Evolutionary conservation across 2,329 filamentous ascomycete genomes (phyloP), one percentile per base, ranked within the genome.

Genomic region (Cryoendolithus antarcticus): DNA sequence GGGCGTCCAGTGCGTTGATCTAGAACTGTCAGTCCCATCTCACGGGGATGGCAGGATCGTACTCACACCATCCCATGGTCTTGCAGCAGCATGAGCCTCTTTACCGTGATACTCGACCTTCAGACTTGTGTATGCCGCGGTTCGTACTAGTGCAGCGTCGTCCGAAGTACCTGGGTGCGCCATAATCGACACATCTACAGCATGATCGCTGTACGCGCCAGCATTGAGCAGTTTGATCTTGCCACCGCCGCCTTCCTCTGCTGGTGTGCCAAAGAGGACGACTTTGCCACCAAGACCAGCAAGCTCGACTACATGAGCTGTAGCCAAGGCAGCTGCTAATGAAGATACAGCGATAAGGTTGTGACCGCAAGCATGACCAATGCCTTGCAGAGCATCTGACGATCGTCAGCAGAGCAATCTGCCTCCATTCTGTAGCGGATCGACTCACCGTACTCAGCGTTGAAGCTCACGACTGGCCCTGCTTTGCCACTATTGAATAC

Each of bases 111-210:
- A 77, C 10, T 68, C 66, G 0, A 69, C 70, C 12, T 62, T 63
- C 44, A 75, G 63, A 32, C 61, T 58, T 4, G 58, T 50, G 46
- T 69, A 74, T 4, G 72, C 72, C 3, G 69, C 65, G 1, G 72
- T 75, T 2, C 66, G 62, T 41, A 72, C 66, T 4, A 73, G 58
- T 0, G 70, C 66, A 8, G 59, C 61, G 41, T 72, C 65, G 4
- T 55, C 45, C 7, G 41, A 40, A 11, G 55, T 57, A 7, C 57
- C 55, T 3, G 61, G 60, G 41, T 63, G 61, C 3, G 59, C 52
- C 30, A 59, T 57, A 7, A 59, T 42, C 4, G 48, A 54, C 9
- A 59, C 44, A 40, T 57, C 54, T n/a, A 58, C 51, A 30, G 61
- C 53, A 32, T 64, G 56, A 27, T 61, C 57, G 9, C 50, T 48